Evolutionary conservation across 116 monocot genomes (phyloP).

Genomic region (Cymodocea nodosa): DNA sequence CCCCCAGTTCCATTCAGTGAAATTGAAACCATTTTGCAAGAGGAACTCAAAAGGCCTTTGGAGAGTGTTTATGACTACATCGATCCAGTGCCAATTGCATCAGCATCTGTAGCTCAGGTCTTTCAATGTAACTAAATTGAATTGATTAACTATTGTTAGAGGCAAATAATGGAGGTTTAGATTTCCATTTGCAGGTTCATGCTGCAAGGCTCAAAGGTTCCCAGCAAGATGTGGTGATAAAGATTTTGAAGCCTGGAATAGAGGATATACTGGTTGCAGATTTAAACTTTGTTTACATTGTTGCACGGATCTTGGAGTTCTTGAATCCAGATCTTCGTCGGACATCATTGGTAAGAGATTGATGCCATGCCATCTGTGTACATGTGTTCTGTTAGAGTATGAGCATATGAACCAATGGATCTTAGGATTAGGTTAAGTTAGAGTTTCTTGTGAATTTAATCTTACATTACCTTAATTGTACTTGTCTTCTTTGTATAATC

Average conservation of each 20-base stretch:
- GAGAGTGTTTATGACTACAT: slow-evolving; percentile 79
- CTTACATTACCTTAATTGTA: too few species aligned
- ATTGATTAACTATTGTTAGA: neutral
- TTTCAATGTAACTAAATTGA: slow-evolving; percentile 4
- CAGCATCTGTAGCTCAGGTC: slow-evolving; percentile 94
- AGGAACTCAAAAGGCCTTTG: slow-evolving; percentile 69
- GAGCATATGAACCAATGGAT: too few species aligned
- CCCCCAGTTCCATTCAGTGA: slow-evolving; percentile 68
- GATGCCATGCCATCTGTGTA: too few species aligned
- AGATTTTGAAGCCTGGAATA: slow-evolving; percentile 88
- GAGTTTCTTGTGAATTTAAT: too few species aligned
- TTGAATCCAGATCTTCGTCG: slow-evolving; percentile 77
- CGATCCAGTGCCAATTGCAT: slow-evolving; percentile 88
- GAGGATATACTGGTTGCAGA: slow-evolving; percentile 90
- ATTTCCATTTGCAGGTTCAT: slow-evolving; percentile 53
- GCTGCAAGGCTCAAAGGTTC: slow-evolving; percentile 76
- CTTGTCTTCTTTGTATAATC: too few species aligned
- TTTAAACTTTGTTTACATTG: slow-evolving; percentile 84
- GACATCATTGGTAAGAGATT: slow-evolving; percentile 57
- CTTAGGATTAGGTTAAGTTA: too few species aligned
- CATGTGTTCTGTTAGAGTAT: too few species aligned
- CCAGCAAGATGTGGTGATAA: slow-evolving; percentile 84
- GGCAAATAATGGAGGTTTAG: slow-evolving; percentile 1
- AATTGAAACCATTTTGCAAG: slow-evolving; percentile 65
- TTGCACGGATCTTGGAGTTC: slow-evolving; percentile 79